Base-by-base conservation (phyloP, 2,329 filamentous ascomycete species). In the Aspergillus udagawae region DNA sequence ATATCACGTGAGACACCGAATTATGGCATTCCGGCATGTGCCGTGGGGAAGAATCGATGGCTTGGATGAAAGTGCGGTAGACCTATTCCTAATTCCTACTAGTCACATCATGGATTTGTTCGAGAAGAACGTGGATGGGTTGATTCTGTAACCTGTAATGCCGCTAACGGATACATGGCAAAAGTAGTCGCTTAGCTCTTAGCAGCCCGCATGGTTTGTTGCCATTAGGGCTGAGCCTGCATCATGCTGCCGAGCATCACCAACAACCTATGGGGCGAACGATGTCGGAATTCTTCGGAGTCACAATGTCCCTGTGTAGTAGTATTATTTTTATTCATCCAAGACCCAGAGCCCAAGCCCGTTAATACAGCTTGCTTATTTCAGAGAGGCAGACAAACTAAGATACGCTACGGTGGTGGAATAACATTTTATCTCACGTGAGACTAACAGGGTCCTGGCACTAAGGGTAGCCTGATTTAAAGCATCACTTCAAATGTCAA, bases 241-340 rank as follows among this genome's bases (percentile, higher is more conserved):
- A 23, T 47, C 3, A 47, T 47, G 10, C 44, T 35, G 32, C 32
- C 32, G 32, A 12, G 29, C 7, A 21, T 47, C 21, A 47, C 23
- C 44, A 47, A 27, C 44, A 27, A 47, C 32, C 32, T 14, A 17
- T 38, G 14, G 32, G 14, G 14, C n/a, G 14, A 38, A 38, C 8
- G 32, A 38, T 23, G 25, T 63, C 63, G 63, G 63, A 54, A 63
- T 55, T 58, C 56, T 60, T 65, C 63, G 63, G 63, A 60, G 47
- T 23, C 28, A 12, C 23, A 8, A 12, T 38, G 42, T 21, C 32
- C 2, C 32, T 6, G 4, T 17, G 32, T 17, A 38, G 14, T 38
- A 17, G 32, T 38, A 38, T 17, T 38, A 38, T 17, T 17, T 38
- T 38, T 17, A 17, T 38, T 3, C 7, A 17, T 38, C 14, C 32